Evolutionary conservation across 768 basidiomycete species (phyloP), one percentile per base, ranked within the genome.

Genomic region (Lactarius hatsudake): DNA sequence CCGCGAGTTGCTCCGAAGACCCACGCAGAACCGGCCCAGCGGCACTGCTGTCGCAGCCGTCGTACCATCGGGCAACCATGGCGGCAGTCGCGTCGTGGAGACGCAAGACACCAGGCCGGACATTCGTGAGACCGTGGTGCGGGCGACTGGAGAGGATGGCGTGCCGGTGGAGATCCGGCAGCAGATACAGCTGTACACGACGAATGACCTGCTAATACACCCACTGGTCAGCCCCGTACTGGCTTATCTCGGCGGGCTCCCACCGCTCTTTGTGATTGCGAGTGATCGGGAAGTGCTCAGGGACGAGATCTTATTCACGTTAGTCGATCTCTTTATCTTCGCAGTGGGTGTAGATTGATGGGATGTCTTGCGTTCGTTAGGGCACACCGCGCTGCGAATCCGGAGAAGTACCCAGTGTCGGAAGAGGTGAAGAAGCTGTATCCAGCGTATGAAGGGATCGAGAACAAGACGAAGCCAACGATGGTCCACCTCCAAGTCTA

Each of bases 401-500:
- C 97, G 0, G 83, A 85, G 6, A 81, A 80, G 65, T 96, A 85
- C 74, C 81, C 84, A 0, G 66, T 85, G 13, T 80, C 74, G 59
- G 79, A 86, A 2, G 76, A 78, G 7, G 76, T 78, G 2, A 81
- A 81, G 48, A 75, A 72, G 36, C 66, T 92, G 54, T 91, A 90
- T 69, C 87, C 90, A 26, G 71, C 79, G 5, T 75, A 90, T 26
- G 72, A 79, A 12, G 85, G 80, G 15, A 86, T 89, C 66, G 88
- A 87, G 72, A 71, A 75, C 13, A 80, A 81, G 13, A 78, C 78
- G 70, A 74, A 76, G 26, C 81, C 91, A 1, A 95, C 95, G 1
- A 82, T 87, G 65, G 94, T 96, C 18, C 95, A 98, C 78, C 80
- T 98, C 8, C 95, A 98, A 75, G 86, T 97, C 0, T 96, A 95